These are phyloP conservation scores for Mitragyna speciosa DNA, from an alignment of 257 asterid species.

Conservation along the genomic window DNA sequence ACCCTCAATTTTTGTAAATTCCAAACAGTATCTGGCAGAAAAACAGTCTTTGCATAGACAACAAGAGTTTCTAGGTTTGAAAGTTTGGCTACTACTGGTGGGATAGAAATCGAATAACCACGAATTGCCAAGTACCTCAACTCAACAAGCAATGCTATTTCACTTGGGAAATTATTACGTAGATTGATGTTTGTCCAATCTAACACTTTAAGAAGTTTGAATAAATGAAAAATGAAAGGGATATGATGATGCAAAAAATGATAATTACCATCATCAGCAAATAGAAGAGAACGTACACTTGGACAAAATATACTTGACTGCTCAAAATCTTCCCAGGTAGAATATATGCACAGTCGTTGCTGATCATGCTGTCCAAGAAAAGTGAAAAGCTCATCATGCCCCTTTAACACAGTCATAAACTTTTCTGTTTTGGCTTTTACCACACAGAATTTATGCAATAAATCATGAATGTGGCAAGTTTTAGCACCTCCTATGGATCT, in stretches of 20 bases:
- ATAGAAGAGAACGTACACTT: not conserved
- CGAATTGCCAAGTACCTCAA: not conserved
- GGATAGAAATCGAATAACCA: not conserved
- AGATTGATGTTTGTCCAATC: not conserved
- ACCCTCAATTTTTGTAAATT: not conserved
- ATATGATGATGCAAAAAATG: rapidly evolving
- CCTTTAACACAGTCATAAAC: too few species aligned
- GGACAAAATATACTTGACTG: not conserved
- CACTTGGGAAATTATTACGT: not conserved
- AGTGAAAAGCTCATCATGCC: not conserved
- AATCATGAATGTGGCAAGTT: not conserved
- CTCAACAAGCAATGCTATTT: not conserved
- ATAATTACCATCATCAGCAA: not conserved
- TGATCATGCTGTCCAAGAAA: not conserved
- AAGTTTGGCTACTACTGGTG: not conserved
- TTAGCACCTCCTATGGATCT: too few species aligned
- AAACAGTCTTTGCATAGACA: not conserved
- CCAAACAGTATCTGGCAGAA: not conserved
- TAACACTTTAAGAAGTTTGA: too few species aligned
- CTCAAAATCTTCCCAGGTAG: not conserved
- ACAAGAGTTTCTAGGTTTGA: not conserved
- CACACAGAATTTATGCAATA: too few species aligned
- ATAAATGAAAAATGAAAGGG: not conserved
- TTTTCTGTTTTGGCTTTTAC: too few species aligned
- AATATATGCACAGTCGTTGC: not conserved